Evolutionary conservation across 2,329 filamentous ascomycete genomes (phyloP), one percentile per base, ranked within the genome.

Genomic region (Verruconis gallopava): DNA sequence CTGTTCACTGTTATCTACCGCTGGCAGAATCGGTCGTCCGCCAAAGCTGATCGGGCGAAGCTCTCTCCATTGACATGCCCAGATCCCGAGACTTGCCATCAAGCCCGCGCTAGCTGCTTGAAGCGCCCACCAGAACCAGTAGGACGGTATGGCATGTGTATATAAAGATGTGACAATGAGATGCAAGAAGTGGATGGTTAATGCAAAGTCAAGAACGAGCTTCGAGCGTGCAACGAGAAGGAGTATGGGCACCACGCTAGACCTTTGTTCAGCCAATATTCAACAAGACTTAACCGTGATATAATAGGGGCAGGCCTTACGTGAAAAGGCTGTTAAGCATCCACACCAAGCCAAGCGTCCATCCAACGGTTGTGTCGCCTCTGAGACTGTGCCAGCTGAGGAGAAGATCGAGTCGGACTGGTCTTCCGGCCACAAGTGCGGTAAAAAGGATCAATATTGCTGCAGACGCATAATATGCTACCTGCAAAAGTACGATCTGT

Each of bases 51-150:
- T 93, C 9, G 91, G 89, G 54, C 77, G 73, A 43, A 98, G 65
- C 62, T 98, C 91, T 46, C 89, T 73, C 69, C 86, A 93, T 55
- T 80, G 85, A 57, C 89, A 96, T 3, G 80, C 84, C 84, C 89
- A 96, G 28, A 93, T 80, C 3, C 85, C 88, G 2, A 91, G 66
- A 37, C 68, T 74, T 5, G 71, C 75, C 77, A 83, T 83, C 28
- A 81, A 55, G 1, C 63, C 63, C 4, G 73, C 69, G 49, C 75
- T 81, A 32, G 66, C 66, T 38, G 69, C 59, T 55, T 83, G 78
- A 1, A 83, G 59, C 2, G 64, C 66, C 89, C 91, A 98, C 91
- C 91, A 98, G 53, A 93, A 80, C 48, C 77, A 64, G 58, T 89
- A 79, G 6, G 72, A 69, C 1, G 91, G 91, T 20, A 96, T 57